Base-by-base conservation (phyloP, 2,329 filamentous ascomycete species). In the Fusarium sp. region DNA sequence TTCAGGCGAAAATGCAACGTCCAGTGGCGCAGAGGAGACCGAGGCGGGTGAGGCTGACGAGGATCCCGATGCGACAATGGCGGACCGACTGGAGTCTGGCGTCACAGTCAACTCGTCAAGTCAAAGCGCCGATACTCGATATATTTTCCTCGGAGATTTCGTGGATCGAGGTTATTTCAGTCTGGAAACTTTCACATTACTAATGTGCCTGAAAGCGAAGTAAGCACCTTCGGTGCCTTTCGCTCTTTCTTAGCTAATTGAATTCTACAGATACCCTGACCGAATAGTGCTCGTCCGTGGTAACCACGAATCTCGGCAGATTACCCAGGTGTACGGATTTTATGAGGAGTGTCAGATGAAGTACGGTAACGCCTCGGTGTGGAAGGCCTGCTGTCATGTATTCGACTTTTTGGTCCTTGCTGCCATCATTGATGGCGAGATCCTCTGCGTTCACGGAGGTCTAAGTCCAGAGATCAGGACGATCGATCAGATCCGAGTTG, bases 361-460 rank as follows among this genome's bases (percentile, higher is more conserved):
- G 81, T 99, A 99, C 79, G 96, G 96, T 76, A 98, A 97, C 77
- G 94, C 96, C 13, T 97, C 97, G 49, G 96, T 99, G n/a, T 99
- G 96, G 96, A 97, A 99, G 80, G 96, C 97, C 62, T 99, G 97
- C 80, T 99, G 96, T 69, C 96, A 99, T 79, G 97, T 99, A 82
- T 99, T 99, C 79, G 96, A 99, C 80, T 99, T 97, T 80, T 88
- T 99, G 31, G 97, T 97, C 4, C 86, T 99, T 23, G 96, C 93
- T 57, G 97, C 97, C 66, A 97, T 99, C 70, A 97, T 99, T 74
- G 97, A 99, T 77, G 92, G 97, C 75, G 94, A 97, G 77, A 97
- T 99, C 65, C 97, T 99, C 76, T 99, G 96, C 79, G 96, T 99
- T 33, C 96, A 99, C 80, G 96, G 96, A 74, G 96, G 92, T 37